Percentiles rank a stretch among this genome's conserved stretches.
Evolutionary conservation across 352 stramenopile species (phyloP).

Genomic region (Elongisporangium prolatum): DNA sequence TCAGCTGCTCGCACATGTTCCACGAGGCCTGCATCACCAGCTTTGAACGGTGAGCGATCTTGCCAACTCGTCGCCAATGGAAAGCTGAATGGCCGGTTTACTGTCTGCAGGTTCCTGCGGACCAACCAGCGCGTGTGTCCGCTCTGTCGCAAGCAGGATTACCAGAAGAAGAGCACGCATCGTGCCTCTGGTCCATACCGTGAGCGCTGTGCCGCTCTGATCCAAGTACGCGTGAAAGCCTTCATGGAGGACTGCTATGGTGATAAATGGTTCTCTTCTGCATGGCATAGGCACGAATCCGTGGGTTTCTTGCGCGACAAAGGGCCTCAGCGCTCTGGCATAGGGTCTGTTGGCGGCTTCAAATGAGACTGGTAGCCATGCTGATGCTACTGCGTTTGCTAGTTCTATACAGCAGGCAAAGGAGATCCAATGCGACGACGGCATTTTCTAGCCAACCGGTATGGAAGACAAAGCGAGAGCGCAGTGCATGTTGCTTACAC

Average conservation of each 20-base stretch:
- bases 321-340: constrained; percentile 20
- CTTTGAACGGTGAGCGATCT: constrained; percentile 53
- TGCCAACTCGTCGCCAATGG: background rate
- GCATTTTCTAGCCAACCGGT: constrained; percentile 69
- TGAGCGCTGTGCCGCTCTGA: constrained; percentile 39
- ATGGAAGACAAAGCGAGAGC: background rate
- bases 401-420: constrained; percentile 69
- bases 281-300: constrained; percentile 20
- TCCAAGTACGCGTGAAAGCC: constrained; percentile 46
- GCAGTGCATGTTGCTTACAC: background rate
- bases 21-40: constrained; percentile 75
- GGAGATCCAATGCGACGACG: constrained; percentile 45
- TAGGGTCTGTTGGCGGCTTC: constrained; percentile 12
- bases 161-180: constrained; percentile 63
- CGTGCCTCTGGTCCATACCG: constrained; percentile 45
- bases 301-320: constrained; percentile 26
- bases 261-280: background rate
- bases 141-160: constrained; percentile 80
- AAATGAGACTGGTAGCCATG: background rate
- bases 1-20: constrained; percentile 87
- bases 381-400: background rate
- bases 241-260: background rate
- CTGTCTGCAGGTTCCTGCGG: constrained; percentile 48
- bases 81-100: background rate
- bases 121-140: constrained; percentile 77